phyloP scores from a whole-genome alignment of 1,284 basidiomycete genomes.

The Vanrija sp. region DNA sequence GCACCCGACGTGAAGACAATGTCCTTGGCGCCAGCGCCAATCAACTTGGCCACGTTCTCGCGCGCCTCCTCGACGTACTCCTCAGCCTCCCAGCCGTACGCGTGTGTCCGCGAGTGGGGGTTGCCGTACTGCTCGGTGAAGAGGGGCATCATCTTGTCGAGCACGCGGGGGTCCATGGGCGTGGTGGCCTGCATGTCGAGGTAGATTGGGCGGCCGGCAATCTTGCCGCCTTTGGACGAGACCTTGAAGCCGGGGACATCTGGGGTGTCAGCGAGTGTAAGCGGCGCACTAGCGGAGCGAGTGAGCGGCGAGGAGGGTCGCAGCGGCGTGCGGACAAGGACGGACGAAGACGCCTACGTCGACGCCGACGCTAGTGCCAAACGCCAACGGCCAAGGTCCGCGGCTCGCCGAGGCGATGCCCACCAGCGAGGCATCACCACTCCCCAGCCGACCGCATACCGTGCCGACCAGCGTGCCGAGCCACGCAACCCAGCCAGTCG shows the following conservation, averaged over 20 bases:
- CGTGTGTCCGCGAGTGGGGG: constrained; percentile 95
- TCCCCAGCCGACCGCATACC: no score
- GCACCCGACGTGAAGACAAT: constrained; percentile 98
- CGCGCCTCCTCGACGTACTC: constrained; percentile 87
- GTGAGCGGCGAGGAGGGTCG: no score
- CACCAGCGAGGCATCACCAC: no score
- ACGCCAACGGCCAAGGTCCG: no score
- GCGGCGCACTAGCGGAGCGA: background rate
- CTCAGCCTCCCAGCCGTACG: constrained; percentile 99
- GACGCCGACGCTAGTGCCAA: no score
- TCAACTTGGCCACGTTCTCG: constrained; percentile 84
- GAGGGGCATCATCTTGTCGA: constrained; percentile 96
- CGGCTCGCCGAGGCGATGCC: no score
- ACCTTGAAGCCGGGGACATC: constrained; percentile 90
- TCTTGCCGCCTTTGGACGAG: constrained; percentile 59
- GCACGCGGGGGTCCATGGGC: constrained; percentile 92
- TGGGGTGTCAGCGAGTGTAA: background rate
- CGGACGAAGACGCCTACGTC: no score
- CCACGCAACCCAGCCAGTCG: no score
- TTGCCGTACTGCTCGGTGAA: constrained; percentile 97
- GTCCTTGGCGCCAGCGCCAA: constrained; percentile 93
- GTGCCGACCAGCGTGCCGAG: no score
- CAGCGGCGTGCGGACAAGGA: no score
- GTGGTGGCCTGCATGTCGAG: constrained; percentile 97
- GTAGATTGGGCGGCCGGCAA: constrained; percentile 77